Evolutionary conservation across 768 basidiomycete species (phyloP), one percentile per base, ranked within the genome.

Genomic region (Podaxis sp.): DNA sequence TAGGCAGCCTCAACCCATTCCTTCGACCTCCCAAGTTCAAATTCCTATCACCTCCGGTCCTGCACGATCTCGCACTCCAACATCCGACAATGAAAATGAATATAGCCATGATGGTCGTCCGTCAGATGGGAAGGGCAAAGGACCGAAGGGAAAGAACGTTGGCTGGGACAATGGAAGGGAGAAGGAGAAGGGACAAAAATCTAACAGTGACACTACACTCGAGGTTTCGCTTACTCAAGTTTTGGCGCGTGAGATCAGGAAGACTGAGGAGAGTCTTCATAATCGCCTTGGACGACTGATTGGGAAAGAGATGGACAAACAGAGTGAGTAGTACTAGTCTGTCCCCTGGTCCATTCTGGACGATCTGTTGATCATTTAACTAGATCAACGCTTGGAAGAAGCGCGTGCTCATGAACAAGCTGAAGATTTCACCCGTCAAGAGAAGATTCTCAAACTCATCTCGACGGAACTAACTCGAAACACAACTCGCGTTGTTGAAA

Each of bases 291-390:
- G 88, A n/a, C 85, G 89, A 49, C 76, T 93, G 56, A 87, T 95
- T 66, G 82, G 83, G 40, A 91, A 91, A 76, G 93, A 95, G 74
- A 88, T 95, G 82, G 93, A 94, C 70, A 94, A 89, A 75, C 92
- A 94, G 73, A 87, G 93, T 93, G 66, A 73, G 90, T 79, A 33
- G 51, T 69, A 60, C 4, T 24, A 13, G 29, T 9, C 24, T n/a
- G 51, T 69, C 47, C 59, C 61, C 4, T 24, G 5, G 29, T 9
- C 22, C 19, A 51, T 62, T 53, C 51, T 59, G 53, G 55, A 57
- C 68, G 37, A 64, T 50, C 55, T 55, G 13, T 52, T 25, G 53
- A 47, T 22, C 53, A 50, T 8, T 27, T 8, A 19, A 25, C 63
- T 71, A 94, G 93, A 94, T 69, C 85, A 88, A 83, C 90, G 91